A percentile compares a stretch with the other conserved stretches of the same genome.
Conservation (phyloP, 2,329 filamentous ascomycete species). For the Endocalyx cinctus region DNA sequence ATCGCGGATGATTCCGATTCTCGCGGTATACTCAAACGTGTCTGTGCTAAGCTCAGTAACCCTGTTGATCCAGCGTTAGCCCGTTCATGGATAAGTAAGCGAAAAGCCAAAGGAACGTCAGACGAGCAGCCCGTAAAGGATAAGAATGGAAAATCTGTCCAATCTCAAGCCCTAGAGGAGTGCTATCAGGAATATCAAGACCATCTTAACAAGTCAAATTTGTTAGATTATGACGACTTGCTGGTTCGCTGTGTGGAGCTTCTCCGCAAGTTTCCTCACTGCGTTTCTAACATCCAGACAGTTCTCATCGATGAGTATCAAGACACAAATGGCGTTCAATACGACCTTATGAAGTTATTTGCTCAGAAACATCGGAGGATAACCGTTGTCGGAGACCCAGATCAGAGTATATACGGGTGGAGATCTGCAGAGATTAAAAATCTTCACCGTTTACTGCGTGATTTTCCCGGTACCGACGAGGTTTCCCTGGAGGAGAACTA, state of each 20-base stretch:
- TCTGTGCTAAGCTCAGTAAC: slow-evolving; percentile 70
- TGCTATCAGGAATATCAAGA: slow-evolving; percentile 74
- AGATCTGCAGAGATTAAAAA: slow-evolving; percentile 90
- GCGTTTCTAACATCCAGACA: slow-evolving; percentile 83
- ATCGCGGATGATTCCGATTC: slow-evolving; percentile 86
- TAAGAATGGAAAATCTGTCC: slow-evolving; percentile 36
- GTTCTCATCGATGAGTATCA: slow-evolving; percentile 97
- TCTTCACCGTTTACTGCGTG: slow-evolving; percentile 68
- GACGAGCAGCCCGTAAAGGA: slow-evolving; percentile 34
- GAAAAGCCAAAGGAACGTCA: slow-evolving; percentile 52
- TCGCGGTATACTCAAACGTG: slow-evolving; percentile 72
- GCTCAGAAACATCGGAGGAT: slow-evolving; percentile 70
- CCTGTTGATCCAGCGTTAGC: slow-evolving; percentile 65
- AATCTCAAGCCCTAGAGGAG: slow-evolving; percentile 57
- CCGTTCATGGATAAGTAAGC: slow-evolving; percentile 71
- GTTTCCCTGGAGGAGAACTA: slow-evolving; percentile 93
- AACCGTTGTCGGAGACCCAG: slow-evolving; percentile 92
- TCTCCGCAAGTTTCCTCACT: slow-evolving; percentile 66
- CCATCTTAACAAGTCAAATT: slow-evolving; percentile 68
- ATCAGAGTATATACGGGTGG: slow-evolving; percentile 98
- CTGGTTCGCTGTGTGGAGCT: slow-evolving; percentile 79
- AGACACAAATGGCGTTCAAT: slow-evolving; percentile 93
- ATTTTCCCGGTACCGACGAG: slow-evolving; percentile 74
- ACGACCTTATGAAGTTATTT: slow-evolving; percentile 87
- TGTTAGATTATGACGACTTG: slow-evolving; percentile 93